These are phyloP conservation scores for Hordeum marinum DNA, from an alignment of 176 grass and related monocot genomes.

Conservation along the genomic window DNA sequence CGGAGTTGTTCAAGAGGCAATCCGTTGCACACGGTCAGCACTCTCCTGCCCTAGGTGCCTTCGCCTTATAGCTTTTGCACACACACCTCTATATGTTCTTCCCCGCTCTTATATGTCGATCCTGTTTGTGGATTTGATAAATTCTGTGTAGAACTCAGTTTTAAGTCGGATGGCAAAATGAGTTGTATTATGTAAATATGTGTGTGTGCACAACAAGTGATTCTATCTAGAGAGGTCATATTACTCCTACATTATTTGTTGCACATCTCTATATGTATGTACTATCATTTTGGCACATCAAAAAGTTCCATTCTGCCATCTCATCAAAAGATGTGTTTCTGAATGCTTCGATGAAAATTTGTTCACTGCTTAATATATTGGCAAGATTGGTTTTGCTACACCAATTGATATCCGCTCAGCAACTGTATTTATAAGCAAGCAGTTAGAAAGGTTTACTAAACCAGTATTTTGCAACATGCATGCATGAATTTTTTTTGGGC, in stretches of 20 bases:
- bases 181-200: too few relatives aligned
- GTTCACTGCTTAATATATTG: neutral
- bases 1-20: slow-evolving; percentile 30
- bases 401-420: too few relatives aligned
- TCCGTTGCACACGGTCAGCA: slow-evolving; percentile 16
- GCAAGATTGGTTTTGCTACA: too few relatives aligned
- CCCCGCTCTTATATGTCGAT: neutral
- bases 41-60: slow-evolving; percentile 41
- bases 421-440: too few relatives aligned
- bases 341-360: neutral
- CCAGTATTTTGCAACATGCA: too few relatives aligned
- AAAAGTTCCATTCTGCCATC: neutral
- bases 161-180: too few relatives aligned
- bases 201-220: neutral
- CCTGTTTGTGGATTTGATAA: too few relatives aligned
- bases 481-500: neutral
- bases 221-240: neutral
- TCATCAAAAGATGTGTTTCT: neutral
- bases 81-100: neutral
- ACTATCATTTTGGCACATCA: neutral
- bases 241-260: neutral
- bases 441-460: too few relatives aligned
- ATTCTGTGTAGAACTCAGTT: too few relatives aligned
- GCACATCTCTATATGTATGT: neutral
- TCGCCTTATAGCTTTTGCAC: slow-evolving; percentile 22